Evolutionary conservation across 2,329 filamentous ascomycete species (phyloP), one percentile per base, ranked within the genome.

Genomic region (Colletotrichum siamense): DNA sequence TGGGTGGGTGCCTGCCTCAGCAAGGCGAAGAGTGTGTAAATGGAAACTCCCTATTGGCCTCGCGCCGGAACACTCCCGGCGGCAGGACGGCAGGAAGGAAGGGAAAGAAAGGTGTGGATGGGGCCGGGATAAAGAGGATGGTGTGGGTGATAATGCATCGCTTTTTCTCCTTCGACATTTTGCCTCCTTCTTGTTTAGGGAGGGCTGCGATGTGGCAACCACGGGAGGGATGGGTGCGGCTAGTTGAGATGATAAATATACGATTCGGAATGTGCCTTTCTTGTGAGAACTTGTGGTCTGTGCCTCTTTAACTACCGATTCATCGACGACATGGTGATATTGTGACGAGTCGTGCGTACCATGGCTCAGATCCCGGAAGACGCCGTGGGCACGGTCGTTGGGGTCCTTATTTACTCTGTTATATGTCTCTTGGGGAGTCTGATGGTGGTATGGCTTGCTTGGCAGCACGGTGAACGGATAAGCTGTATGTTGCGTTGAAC

Each of bases 341-440:
- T 61, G 28, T 69, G 24, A 69, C 66, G n/a, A 18, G n/a, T 52
- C 12, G 16, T 22, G 3, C 44, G 24, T 39, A 39, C 66, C 52
- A 71, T 71, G 59, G 57, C 59, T 63, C 59, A 71, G 61, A 64
- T 71, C 57, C 69, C 59, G 18, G 28, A 52, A 32, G 69, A 71
- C 24, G 69, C 69, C 26, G 36, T 49, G 13, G 22, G 57, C 57
- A 64, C 44, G 18, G 69, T 34, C 30, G 69, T 65, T 30, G 69
- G 59, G 49, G 69, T 71, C 22, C 69, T 71, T 9, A 52, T 65
- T n/a, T 71, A 71, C 61, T 71, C 69, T 28, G 12, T 63, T 15
- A 39, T 59, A 39, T 69, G 66, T 15, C 52, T 61, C 0, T 30
- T 61, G 28, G 66, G 52, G 16, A 69, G 66, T 55, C 2, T 28